Evolutionary conservation across 441 rosid species (phyloP).

Genomic region (Geranium incanum): DNA sequence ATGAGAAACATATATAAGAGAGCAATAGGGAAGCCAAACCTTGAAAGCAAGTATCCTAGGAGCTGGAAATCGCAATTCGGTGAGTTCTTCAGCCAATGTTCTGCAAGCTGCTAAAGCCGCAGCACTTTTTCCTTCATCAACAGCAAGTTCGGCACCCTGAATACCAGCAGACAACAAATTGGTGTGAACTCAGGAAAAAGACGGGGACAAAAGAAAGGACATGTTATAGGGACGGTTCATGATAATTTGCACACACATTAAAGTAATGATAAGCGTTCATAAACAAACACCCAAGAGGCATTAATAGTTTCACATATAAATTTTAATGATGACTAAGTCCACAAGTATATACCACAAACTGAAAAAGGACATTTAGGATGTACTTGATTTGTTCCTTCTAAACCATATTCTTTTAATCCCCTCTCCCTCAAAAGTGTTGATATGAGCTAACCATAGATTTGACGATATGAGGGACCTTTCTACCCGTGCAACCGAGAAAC

Average conservation of each 20-base stretch:
- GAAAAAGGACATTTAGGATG: not conserved
- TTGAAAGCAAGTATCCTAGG: slow-evolving; percentile 91
- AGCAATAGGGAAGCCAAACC: slow-evolving; percentile 33
- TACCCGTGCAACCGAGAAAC: not conserved
- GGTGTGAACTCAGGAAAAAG: not conserved
- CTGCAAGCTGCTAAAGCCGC: slow-evolving; percentile 89
- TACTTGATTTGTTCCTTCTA: not conserved
- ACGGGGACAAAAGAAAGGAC: not conserved
- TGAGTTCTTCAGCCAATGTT: slow-evolving; percentile 90
- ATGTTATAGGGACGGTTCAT: not conserved
- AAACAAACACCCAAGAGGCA: not conserved
- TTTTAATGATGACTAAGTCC: not conserved
- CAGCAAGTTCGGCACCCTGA: slow-evolving; percentile 87
- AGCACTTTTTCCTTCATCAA: slow-evolving; percentile 75
- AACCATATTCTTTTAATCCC: not conserved
- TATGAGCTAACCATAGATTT: not conserved
- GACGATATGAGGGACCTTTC: not conserved
- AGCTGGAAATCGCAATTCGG: slow-evolving; percentile 88
- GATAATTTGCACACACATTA: not conserved
- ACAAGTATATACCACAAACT: not conserved
- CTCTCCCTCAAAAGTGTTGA: not conserved
- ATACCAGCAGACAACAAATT: not conserved
- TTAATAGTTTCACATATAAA: not conserved
- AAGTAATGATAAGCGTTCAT: no score
- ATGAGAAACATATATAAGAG: not conserved